These are phyloP conservation scores for Adiantum capillusveneris DNA, from an alignment of 75 land plant genomes.

Conservation along the genomic window DNA sequence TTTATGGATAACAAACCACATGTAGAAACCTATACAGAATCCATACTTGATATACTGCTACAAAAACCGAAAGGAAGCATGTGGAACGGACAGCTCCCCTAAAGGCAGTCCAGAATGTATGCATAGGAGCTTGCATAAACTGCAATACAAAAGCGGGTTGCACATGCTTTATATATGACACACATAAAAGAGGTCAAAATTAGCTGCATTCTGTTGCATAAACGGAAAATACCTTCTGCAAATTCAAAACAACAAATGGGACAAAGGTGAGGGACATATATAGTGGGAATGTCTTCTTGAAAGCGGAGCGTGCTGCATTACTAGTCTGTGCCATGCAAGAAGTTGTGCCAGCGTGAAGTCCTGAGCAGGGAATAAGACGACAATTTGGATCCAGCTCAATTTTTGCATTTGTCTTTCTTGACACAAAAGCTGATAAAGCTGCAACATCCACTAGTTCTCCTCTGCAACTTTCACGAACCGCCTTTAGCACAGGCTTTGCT, in stretches of 20 bases:
- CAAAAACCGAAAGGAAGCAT: conserved; percentile 84
- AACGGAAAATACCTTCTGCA: conserved; percentile 53
- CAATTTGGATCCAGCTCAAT: conserved; percentile 41
- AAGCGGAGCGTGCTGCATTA: conserved; percentile 68
- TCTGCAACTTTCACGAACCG: conserved; percentile 71
- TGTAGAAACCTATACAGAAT: background rate
- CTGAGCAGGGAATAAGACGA: conserved; percentile 75
- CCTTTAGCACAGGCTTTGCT: conserved; percentile 77
- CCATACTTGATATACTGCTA: conserved; percentile 85
- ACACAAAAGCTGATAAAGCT: conserved; percentile 58
- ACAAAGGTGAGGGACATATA: conserved; percentile 97
- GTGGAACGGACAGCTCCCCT: conserved; percentile 89
- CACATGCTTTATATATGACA: background rate
- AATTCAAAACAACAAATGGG: conserved; percentile 84
- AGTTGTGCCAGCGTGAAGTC: conserved; percentile 61
- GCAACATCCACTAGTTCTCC: conserved; percentile 65
- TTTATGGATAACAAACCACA: background rate
- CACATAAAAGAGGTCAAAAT: background rate
- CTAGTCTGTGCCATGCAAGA: conserved; percentile 72
- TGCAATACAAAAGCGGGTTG: conserved; percentile 15
- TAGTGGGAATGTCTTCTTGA: conserved; percentile 93
- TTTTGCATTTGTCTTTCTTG: conserved; percentile 24
- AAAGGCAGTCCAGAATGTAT: conserved; percentile 69
- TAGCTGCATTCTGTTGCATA: too few relatives aligned
- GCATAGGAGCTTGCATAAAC: conserved; percentile 82